Base-by-base conservation (phyloP, 176 grass and related monocot genomes). In the Pontederia crassipes region DNA sequence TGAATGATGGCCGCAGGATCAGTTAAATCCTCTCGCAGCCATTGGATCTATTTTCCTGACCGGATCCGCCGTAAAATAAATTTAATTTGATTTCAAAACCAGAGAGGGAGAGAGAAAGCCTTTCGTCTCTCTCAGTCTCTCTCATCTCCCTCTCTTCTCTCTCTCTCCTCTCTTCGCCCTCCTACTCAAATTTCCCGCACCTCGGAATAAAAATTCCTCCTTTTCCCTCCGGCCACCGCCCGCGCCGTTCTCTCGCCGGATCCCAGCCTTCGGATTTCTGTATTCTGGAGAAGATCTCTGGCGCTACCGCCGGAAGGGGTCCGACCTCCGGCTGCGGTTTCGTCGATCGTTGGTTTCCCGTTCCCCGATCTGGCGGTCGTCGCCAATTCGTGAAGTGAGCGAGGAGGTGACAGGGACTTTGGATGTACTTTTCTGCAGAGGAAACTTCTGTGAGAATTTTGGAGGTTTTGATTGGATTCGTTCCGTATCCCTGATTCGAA, bases 31-130 rank as follows among this genome's bases (percentile, higher is more conserved):
- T 40, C 32, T 40, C 6, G 0, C 2, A 3, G 32, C 32, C 32
- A 7, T 40, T 40, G 32, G 32, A 40, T 40, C 32, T 4, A 3
- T 40, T 40, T 40, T 40, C 2, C 2, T 40, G 32, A 3, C 32
- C 32, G 32, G 32, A 40, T 40, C 32, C 6, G 6, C 32, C 32
- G 32, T 40, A 4, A 40, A 40, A 40, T 4, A 4, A 40, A 40
- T 40, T 40, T 40, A 40, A 40, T 40, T 40, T 40, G 32, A 40
- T 40, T 40, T 40, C 32, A 40, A 40, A 40, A 40, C 32, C 32
- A 40, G 87, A 86, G 92, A 95, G 89, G 85, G 60, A 81, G 59
- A 78, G 40, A 81, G 71, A 57, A 72, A 48, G 61, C 56, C 80
- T 69, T 73, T 65, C 70, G 77, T 79, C 66, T 77, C 77, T 71